Evolutionary conservation across 169 alveolate species (phyloP).

Genomic region (Cryptosporidium andersoni): DNA sequence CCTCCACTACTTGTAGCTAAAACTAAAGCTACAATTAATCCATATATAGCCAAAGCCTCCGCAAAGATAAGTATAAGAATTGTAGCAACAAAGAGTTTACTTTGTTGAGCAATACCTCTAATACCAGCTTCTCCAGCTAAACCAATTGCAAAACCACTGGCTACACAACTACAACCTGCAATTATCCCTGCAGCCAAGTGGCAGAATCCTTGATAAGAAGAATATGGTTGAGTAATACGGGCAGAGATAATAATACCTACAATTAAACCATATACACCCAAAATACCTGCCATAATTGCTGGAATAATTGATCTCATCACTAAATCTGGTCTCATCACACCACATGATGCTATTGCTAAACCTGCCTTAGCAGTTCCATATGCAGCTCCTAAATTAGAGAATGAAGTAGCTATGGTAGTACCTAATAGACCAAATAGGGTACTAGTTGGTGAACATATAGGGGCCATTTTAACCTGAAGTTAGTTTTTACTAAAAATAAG

Average conservation of each 20-base stretch:
- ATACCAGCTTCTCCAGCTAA: slow-evolving; percentile 90
- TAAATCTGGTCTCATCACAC: slow-evolving; percentile 87
- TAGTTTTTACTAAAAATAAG: background rate
- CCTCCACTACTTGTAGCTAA: slow-evolving; percentile 64
- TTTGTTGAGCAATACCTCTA: slow-evolving; percentile 85
- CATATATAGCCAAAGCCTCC: slow-evolving; percentile 88
- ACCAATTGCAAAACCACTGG: slow-evolving; percentile 89
- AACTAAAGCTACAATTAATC: slow-evolving; percentile 83
- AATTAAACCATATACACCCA: slow-evolving; percentile 90
- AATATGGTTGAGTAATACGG: slow-evolving; percentile 78
- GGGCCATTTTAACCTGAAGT: slow-evolving; percentile 38
- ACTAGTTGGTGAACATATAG: slow-evolving; percentile 71
- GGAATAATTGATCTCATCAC: slow-evolving; percentile 88
- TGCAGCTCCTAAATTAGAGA: slow-evolving; percentile 90
- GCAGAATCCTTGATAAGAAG: slow-evolving; percentile 81
- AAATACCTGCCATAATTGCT: slow-evolving; percentile 91
- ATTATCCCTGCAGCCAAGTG: slow-evolving; percentile 88
- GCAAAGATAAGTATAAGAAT: slow-evolving; percentile 88
- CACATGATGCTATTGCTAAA: slow-evolving; percentile 87
- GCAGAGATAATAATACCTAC: slow-evolving; percentile 84
- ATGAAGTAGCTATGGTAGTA: slow-evolving; percentile 83
- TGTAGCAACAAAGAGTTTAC: slow-evolving; percentile 87
- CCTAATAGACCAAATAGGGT: slow-evolving; percentile 86
- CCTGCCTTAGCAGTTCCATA: slow-evolving; percentile 91
- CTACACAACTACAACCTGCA: slow-evolving; percentile 86